Conservation (phyloP, 1,139 yeast species). For the Taphrina pruni region DNA sequence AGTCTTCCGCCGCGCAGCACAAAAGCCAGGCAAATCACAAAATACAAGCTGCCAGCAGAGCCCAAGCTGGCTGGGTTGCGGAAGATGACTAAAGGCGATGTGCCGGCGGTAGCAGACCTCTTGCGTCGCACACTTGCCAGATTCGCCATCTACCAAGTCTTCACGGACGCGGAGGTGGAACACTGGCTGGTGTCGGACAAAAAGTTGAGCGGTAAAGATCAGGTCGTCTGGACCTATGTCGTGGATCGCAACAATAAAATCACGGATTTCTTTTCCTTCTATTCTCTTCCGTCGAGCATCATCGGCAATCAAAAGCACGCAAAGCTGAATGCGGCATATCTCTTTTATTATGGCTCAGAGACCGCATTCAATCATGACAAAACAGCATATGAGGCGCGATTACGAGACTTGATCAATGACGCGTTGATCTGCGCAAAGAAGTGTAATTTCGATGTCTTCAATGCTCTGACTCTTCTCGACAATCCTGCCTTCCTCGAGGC, state of each 20-base stretch:
- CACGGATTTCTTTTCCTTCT: constrained; percentile 89
- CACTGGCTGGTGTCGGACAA: constrained; percentile 78
- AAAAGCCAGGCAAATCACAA: constrained; percentile 79
- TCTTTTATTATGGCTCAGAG: constrained; percentile 87
- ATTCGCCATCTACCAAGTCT: constrained; percentile 75
- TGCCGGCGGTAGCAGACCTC: constrained; percentile 66
- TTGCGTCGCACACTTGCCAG: constrained; percentile 67
- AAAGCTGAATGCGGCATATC: constrained; percentile 81
- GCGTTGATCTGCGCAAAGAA: constrained; percentile 76
- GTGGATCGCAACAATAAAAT: constrained; percentile 71
- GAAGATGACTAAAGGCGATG: constrained; percentile 64
- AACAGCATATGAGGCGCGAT: constrained; percentile 60
- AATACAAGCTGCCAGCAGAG: constrained; percentile 69
- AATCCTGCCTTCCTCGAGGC: constrained; percentile 80
- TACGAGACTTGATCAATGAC: constrained; percentile 68
- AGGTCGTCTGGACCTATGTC: constrained; percentile 78
- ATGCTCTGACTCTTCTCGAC: constrained; percentile 89
- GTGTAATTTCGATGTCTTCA: constrained; percentile 82
- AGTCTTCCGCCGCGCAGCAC: constrained; percentile 79
- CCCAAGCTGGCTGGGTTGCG: constrained; percentile 68
- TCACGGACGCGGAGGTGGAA: constrained; percentile 69
- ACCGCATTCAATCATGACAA: constrained; percentile 54
- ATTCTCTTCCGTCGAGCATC: constrained; percentile 85
- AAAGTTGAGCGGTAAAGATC: constrained; percentile 49
- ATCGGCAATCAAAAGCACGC: constrained; percentile 69